phyloP scores from a whole-genome alignment of 140 eudicot species.

The Senecio squalidus region DNA sequence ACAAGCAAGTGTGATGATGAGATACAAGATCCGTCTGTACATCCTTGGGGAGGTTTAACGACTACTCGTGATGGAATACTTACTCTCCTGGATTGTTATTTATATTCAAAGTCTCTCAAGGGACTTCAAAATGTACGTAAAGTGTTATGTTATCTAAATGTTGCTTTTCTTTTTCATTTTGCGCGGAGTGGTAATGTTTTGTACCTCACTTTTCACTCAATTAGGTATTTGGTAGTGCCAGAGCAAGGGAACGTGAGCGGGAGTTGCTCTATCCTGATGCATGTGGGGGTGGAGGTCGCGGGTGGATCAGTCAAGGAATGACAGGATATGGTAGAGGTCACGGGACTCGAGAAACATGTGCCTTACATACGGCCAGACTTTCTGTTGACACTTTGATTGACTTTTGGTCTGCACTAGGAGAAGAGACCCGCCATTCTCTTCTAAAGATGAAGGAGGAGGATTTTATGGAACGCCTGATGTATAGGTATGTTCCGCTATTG shows the following conservation, averaged over 20 bases:
- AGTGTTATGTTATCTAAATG: slow-evolving; percentile 8
- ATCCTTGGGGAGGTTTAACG: slow-evolving; percentile 97
- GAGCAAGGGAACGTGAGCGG: slow-evolving; percentile 81
- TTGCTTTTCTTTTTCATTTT: background rate
- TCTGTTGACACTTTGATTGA: slow-evolving; percentile 11
- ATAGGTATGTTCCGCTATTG: slow-evolving; percentile 31
- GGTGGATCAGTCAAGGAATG: slow-evolving; percentile 12
- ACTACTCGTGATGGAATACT: slow-evolving; percentile 85
- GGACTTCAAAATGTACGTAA: slow-evolving; percentile 88
- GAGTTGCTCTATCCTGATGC: slow-evolving; percentile 84
- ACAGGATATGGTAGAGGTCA: slow-evolving; percentile 10
- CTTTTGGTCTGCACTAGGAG: slow-evolving; percentile 11
- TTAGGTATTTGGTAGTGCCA: slow-evolving; percentile 67
- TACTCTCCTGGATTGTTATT: slow-evolving; percentile 85
- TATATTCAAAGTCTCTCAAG: slow-evolving; percentile 74
- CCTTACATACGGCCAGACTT: slow-evolving; percentile 10
- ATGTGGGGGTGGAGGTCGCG: slow-evolving; percentile 28
- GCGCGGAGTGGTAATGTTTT: background rate
- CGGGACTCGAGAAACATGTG: background rate
- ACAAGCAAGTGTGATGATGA: slow-evolving; percentile 55
- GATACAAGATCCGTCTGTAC: slow-evolving; percentile 89
- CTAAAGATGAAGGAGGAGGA: slow-evolving; percentile 89
- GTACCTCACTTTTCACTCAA: background rate
- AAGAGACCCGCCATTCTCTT: slow-evolving; percentile 39
- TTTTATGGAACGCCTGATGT: slow-evolving; percentile 69